Evolutionary conservation across 257 asterid species (phyloP), one percentile per base, ranked within the genome.

Genomic region (Apocynum venetum): DNA sequence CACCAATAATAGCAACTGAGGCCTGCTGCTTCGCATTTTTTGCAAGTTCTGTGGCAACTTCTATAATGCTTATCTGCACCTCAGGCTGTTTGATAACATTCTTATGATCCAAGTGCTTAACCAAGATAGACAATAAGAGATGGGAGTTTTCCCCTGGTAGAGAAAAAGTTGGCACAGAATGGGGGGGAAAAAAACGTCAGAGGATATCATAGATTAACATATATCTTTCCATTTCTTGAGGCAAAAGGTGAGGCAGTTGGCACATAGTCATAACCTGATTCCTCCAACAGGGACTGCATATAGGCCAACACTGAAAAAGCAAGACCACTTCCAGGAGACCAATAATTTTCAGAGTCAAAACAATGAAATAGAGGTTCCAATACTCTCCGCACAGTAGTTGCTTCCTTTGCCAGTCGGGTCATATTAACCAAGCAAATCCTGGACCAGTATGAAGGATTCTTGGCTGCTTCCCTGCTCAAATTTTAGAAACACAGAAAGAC

Each of bases 21-120:
- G 83, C 85, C 52, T 79, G 72, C 80, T 70, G 85, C 71, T 87
- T 84, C 43, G 85, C 82, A 79, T 79, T 82, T 75, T 77, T 78
- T 20, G 81, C 85, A 57, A 87, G 85, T 55, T 79, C 73, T 44
- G 84, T 53, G 25, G 84, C 80, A 60, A 81, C 78, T n/a, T 84
- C 76, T 41, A 87, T 74, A 57, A 87, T 83, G 67, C 77, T 51
- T 17, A 83, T 83, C 79, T 84, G 88, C 73, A 83, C 63, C 72
- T 80, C 83, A 78, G 77, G 80, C 79, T 75, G 79, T 80, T 84
- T 87, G 76, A 68, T 40, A 25, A 87, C 83, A 80, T 81, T 82
- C 82, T 81, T 87, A 67, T 87, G 87, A 84, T 83, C 87, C 86
- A 87, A 79, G 64, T 87, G 90, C 85, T 87, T 87, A 77, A 87